Conservation (phyloP, 208 protist species). For the Porcisia hertigi region DNA sequence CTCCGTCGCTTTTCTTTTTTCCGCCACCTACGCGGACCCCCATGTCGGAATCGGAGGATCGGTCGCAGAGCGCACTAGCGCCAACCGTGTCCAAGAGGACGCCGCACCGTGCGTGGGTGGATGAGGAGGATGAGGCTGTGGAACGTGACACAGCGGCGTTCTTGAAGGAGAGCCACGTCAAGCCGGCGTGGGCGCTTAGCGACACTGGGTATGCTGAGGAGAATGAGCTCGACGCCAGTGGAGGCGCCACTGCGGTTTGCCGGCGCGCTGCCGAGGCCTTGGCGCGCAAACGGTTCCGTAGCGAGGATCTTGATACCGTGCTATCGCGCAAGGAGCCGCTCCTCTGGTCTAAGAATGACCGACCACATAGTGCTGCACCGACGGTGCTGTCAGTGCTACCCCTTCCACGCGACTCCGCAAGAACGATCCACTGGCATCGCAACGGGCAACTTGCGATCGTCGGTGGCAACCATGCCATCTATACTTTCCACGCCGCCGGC, state of each 20-base stretch:
- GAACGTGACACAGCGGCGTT: conserved; percentile 42
- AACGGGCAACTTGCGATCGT: conserved; percentile 82
- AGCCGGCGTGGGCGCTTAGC: conserved; percentile 63
- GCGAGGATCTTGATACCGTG: conserved; percentile 68
- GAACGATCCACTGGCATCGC: conserved; percentile 80
- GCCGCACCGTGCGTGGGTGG: conserved; percentile 55
- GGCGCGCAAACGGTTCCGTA: conserved; percentile 67
- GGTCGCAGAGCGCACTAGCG: background rate
- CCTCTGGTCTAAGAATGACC: conserved; percentile 57
- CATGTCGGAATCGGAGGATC: conserved; percentile 18
- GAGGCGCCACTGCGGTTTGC: conserved; percentile 2
- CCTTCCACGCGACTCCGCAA: conserved; percentile 69
- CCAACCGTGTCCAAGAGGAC: background rate
- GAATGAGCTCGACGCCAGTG: conserved; percentile 6
- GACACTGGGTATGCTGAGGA: conserved; percentile 28
- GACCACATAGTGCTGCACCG: conserved; percentile 37
- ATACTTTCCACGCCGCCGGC: conserved; percentile 84
- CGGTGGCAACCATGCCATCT: conserved; percentile 74
- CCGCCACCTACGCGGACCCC: background rate
- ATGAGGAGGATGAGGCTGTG: conserved; percentile 52
- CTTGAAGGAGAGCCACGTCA: conserved; percentile 37
- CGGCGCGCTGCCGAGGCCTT: conserved; percentile 18
- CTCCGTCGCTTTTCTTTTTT: background rate
- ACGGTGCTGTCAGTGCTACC: conserved; percentile 68
- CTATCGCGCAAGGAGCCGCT: conserved; percentile 82